These are phyloP conservation scores for Moringa oleifera DNA, from an alignment of 345 rosid genomes.

Conservation along the genomic window DNA sequence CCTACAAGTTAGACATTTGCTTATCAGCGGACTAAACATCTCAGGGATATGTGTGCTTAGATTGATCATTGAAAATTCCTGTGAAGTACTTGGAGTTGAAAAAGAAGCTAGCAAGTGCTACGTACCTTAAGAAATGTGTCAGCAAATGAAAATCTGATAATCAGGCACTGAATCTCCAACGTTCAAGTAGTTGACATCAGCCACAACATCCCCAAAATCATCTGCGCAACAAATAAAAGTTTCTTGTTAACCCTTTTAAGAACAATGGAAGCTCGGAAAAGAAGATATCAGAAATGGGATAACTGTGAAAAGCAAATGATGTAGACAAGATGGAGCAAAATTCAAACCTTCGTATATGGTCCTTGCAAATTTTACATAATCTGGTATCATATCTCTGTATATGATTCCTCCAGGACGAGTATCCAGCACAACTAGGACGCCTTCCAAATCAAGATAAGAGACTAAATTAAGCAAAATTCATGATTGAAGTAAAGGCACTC, in stretches of 20 bases:
- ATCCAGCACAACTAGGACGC: conserved; percentile 80
- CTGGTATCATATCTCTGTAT: conserved; percentile 74
- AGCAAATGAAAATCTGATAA: conserved; percentile 66
- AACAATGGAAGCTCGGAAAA: neutral
- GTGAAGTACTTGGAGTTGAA: no score
- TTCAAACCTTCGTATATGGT: conserved; percentile 87
- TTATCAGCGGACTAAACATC: no score
- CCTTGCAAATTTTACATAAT: conserved; percentile 58
- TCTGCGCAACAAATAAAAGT: conserved; percentile 28
- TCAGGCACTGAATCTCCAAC: conserved; percentile 38
- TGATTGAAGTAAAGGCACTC: neutral
- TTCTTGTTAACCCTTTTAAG: neutral
- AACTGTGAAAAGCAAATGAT: no score
- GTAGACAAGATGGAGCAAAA: conserved; percentile 2
- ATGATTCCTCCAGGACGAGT: conserved; percentile 82
- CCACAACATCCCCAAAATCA: conserved; percentile 54
- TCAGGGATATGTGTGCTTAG: no score
- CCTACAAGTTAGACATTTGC: no score
- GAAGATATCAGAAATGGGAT: neutral
- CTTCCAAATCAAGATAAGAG: conserved; percentile 25
- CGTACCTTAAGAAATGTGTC: conserved; percentile 14
- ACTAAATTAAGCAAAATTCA: conserved; percentile 1
- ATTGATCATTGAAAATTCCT: no score
- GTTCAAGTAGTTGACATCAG: conserved; percentile 74
- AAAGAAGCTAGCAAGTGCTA: neutral